phyloP scores from a whole-genome alignment of 495 filamentous ascomycete genomes.

The Oidiodendron maius region DNA sequence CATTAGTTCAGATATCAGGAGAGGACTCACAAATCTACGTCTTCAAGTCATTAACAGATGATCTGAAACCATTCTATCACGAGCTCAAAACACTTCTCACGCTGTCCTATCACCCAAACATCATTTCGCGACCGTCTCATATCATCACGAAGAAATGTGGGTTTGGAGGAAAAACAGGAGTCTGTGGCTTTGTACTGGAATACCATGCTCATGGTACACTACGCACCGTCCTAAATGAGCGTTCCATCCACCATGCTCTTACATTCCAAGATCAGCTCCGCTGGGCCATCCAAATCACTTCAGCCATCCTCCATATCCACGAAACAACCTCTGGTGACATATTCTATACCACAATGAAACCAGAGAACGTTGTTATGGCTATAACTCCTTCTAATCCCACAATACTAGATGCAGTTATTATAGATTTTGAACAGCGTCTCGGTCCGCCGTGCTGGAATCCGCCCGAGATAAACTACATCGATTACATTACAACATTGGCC shows the following conservation, averaged over 20 bases:
- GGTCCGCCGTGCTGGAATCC: slow-evolving; percentile 45
- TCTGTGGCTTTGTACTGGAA: slow-evolving; percentile 28
- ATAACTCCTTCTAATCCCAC: slow-evolving; percentile 28
- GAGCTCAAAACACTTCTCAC: slow-evolving; percentile 29
- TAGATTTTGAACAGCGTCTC: slow-evolving; percentile 47
- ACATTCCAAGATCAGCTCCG: slow-evolving; percentile 13
- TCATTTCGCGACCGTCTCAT: slow-evolving; percentile 20
- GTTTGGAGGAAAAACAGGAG: slow-evolving; percentile 25
- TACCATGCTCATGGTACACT: slow-evolving; percentile 25
- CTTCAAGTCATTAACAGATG: slow-evolving; percentile 14
- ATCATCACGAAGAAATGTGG: slow-evolving; percentile 25
- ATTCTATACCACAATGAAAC: no score
- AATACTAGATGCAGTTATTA: slow-evolving; percentile 30
- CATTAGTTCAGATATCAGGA: slow-evolving; percentile 2
- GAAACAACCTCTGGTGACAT: no score
- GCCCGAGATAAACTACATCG: slow-evolving; percentile 43
- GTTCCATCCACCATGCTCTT: neutral
- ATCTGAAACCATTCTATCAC: slow-evolving; percentile 28
- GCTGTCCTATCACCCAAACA: slow-evolving; percentile 21
- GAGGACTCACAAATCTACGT: neutral
- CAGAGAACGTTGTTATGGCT: slow-evolving; percentile 31
- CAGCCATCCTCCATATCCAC: slow-evolving; percentile 27
- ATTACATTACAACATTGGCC: slow-evolving; percentile 11
- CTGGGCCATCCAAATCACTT: slow-evolving; percentile 27
- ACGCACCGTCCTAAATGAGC: slow-evolving; percentile 11